Base-by-base conservation (phyloP, 768 basidiomycete species). In the Leccinum subtestaceum region DNA sequence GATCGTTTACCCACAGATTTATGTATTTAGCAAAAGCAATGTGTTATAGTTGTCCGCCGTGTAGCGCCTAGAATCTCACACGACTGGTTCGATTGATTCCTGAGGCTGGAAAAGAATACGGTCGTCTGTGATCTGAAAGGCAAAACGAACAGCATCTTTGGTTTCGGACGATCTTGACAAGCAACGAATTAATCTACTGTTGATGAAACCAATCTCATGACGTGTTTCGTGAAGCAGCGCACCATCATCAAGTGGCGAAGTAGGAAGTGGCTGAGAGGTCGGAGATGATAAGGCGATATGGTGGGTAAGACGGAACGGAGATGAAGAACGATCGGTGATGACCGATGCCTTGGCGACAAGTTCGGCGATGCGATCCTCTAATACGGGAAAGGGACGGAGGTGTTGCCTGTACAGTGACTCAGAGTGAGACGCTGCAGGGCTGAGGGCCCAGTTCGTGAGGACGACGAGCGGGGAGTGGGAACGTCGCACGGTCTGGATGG, bases 371-470 rank as follows among this genome's bases (percentile, higher is more conserved):
- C 47, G 56, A 29, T 60, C 56, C n/a, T 60, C 59, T 25, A 63
- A 52, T 17, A 70, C 64, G 10, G 80, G 81, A 59, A 78, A 79
- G 2, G 77, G 78, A 46, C 74, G 72, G 49, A 86, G 78, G 67
- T 85, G 84, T 61, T 84, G 86, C 53, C 70, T 78, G 70, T 80
- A 84, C 53, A 75, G 67, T 31, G 72, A 54, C 49, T 53, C 51
- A 7, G 64, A 40, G 47, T n/a, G 72, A 32, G 69, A 65, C 53
- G 59, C 31, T 36, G 57, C 55, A 13, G 66, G 49, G 48, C 71
- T 69, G 36, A 87, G 74, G 34, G 76, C 86, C 87, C 87, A 88
- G 66, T 85, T 88, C 7, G 87, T 84, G 45, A 90, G 61, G 53
- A 86, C 64, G 25, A 77, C 77, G 47, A 87, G 67, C 3, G 86